These are phyloP conservation scores for Hemileia vastatrix DNA, from an alignment of 1,284 basidiomycete genomes.

Conservation along the genomic window DNA sequence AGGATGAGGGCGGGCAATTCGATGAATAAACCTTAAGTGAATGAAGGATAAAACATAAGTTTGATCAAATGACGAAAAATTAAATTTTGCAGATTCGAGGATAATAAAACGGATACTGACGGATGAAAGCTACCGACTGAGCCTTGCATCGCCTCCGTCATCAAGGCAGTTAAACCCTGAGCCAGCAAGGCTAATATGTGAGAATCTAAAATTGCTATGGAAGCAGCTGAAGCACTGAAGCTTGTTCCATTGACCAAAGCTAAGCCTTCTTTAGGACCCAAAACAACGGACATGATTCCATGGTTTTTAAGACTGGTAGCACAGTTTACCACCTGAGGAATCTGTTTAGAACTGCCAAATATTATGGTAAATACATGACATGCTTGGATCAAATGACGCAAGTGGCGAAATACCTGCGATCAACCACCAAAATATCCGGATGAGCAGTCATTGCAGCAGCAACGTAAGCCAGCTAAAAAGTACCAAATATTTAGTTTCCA, in stretches of 20 bases:
- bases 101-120: not conserved
- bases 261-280: constrained; percentile 71
- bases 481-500: constrained; percentile 48
- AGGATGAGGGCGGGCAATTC: constrained; percentile 66
- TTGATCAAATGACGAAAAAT: not conserved
- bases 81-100: not conserved
- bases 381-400: too few relatives aligned
- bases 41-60: not conserved
- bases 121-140: constrained; percentile 63
- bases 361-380: too few relatives aligned
- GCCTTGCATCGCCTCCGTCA: constrained; percentile 69
- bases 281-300: constrained; percentile 57
- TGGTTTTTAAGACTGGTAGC: constrained; percentile 58
- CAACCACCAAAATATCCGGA: constrained; percentile 62
- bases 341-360: too few relatives aligned
- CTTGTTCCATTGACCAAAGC: constrained; percentile 74
- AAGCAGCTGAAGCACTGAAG: constrained; percentile 54
- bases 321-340: constrained; percentile 51
- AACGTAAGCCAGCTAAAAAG: constrained; percentile 71
- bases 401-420: constrained; percentile 48
- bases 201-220: constrained; percentile 57
- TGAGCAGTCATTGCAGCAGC: constrained; percentile 68
- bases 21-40: constrained; percentile 57
- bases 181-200: constrained; percentile 61
- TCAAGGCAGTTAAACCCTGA: constrained; percentile 71